Evolutionary conservation across 768 basidiomycete genomes (phyloP), one percentile per base, ranked within the genome.

Genomic region (Cystobasidiopsis lactophilus): DNA sequence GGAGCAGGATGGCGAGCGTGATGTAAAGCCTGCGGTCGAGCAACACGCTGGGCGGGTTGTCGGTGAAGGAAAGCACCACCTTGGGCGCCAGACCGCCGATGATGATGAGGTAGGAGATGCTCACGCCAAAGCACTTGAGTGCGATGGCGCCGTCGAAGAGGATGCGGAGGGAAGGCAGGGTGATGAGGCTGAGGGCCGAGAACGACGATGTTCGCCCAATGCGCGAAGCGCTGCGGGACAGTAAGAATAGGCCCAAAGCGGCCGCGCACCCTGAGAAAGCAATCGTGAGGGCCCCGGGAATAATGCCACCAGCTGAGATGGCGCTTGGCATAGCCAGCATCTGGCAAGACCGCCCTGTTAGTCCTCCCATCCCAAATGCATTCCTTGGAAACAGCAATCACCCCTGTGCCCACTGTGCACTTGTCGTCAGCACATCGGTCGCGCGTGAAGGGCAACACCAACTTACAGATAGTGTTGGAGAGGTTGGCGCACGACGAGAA

Each of bases 31-130:
- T 74, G 13, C 84, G 80, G 30, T 68, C 65, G 24, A 67, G 63
- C 19, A 68, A 59, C 40, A 50, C 47, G 40, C 35, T 13, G 2
- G 57, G 53, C 29, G 47, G 30, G 19, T 64, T 54, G 13, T 55
- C 56, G 2, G 52, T 38, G 50, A 62, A 60, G 2, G 57, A 53
- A 23, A 64, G 72, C 14, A 88, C 78, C 5, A 95, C 91, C 62
- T 77, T 85, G 2, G 91, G 91, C 76, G 89, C 81, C 49, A 96
- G 74, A 7, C 81, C 80, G 70, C 95, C 85, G 66, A 88, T 77
- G 59, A 91, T 86, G 62, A 88, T 89, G 55, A 66, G 74, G 43
- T 67, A 85, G 75, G 85, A 86, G 60, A 89, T 79, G 31, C 84
- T 85, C 2, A 96, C 91, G 19, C 91, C 91, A 19, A 52, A 52